phyloP scores from a whole-genome alignment of 2,329 filamentous ascomycete species.

The Hymenoscyphus occultus region DNA sequence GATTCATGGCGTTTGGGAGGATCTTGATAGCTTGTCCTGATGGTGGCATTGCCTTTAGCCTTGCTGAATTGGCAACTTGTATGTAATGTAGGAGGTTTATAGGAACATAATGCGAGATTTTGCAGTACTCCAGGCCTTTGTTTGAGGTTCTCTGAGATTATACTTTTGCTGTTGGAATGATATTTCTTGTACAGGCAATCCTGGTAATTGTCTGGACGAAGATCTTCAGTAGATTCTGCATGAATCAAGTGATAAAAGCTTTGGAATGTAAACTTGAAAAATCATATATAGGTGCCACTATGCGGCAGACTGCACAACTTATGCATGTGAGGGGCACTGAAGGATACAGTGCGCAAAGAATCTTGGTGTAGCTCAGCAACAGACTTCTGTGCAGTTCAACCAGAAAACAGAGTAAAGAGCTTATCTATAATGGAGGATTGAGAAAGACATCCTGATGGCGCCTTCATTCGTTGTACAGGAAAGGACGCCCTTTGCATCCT shows the following conservation, averaged over 20 bases:
- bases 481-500: too few relatives aligned
- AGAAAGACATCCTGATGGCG: too few relatives aligned
- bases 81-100: background rate
- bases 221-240: background rate
- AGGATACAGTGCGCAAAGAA: too few relatives aligned
- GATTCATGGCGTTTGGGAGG: slow-evolving; percentile 2
- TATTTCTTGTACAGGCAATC: background rate
- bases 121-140: background rate
- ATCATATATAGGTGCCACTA: background rate
- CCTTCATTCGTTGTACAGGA: too few relatives aligned
- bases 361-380: too few relatives aligned
- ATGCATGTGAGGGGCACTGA: background rate
- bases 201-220: background rate
- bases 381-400: too few relatives aligned
- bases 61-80: background rate
- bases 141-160: background rate
- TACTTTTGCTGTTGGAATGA: background rate
- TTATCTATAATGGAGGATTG: too few relatives aligned
- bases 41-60: background rate
- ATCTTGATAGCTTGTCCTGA: background rate
- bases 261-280: background rate
- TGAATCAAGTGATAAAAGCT: background rate
- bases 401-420: too few relatives aligned
- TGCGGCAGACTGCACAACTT: background rate
- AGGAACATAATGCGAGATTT: slow-evolving; percentile 1